These are phyloP conservation scores for Brassica juncea DNA, from an alignment of 345 rosid genomes.

Conservation along the genomic window DNA sequence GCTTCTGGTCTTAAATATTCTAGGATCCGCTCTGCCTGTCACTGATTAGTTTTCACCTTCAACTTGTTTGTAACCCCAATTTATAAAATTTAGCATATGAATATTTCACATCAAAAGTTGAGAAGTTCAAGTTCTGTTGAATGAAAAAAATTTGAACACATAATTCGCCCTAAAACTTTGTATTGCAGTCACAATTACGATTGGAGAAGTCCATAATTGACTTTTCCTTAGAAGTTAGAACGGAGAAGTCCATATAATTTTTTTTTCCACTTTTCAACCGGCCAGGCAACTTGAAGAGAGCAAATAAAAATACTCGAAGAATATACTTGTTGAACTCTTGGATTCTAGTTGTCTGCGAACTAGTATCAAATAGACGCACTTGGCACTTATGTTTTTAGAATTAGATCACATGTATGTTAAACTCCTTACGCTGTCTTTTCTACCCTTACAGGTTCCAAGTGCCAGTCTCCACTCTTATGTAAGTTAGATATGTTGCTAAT, in stretches of 20 bases:
- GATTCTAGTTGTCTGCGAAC: conserved; percentile 1
- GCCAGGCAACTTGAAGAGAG: neutral
- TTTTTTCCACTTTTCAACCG: neutral
- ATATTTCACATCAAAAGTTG: neutral
- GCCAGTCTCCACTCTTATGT: neutral
- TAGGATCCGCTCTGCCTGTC: neutral
- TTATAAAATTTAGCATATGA: neutral
- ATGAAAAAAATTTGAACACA: neutral
- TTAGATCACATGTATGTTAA: neutral
- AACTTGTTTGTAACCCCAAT: neutral
- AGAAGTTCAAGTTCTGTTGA: neutral
- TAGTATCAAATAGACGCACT: neutral
- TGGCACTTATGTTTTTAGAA: neutral
- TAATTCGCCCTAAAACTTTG: neutral
- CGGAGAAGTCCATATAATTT: neutral
- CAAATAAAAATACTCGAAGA: neutral
- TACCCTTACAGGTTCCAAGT: neutral
- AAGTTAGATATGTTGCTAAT: neutral
- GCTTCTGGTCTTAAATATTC: too few species aligned
- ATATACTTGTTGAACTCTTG: neutral
- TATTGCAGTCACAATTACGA: neutral
- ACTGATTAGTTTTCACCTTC: neutral
- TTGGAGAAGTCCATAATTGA: neutral
- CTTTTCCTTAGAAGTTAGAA: neutral
- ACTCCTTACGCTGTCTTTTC: neutral